Evolutionary conservation across 2,329 filamentous ascomycete species (phyloP).

Genomic region (Chaetoscypha palmicola): DNA sequence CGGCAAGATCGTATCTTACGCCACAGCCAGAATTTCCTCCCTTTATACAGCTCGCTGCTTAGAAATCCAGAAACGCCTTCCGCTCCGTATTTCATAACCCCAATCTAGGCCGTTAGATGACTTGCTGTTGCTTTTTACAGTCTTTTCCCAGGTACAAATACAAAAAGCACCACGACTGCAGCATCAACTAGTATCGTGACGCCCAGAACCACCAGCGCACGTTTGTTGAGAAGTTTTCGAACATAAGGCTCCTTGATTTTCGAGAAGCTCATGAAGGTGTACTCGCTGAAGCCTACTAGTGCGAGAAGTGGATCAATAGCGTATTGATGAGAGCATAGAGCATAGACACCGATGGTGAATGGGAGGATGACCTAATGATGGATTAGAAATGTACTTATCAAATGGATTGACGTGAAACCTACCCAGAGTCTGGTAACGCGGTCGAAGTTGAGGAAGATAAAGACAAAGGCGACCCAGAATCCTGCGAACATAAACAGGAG

Average conservation of each 20-base stretch:
- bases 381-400: too few species aligned
- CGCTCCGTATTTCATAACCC: background rate
- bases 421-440: conserved; percentile 77
- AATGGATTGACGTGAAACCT: too few species aligned
- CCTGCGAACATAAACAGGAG: conserved; percentile 81
- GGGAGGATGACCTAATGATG: conserved; percentile 79
- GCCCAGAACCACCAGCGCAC: conserved; percentile 71
- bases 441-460: conserved; percentile 81
- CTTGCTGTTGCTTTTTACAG: conserved; percentile 44
- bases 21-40: background rate
- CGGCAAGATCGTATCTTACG: background rate
- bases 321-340: conserved; percentile 87
- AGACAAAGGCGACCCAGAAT: conserved; percentile 89
- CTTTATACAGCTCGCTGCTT: background rate
- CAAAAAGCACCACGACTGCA: conserved; percentile 82
- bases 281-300: conserved; percentile 85
- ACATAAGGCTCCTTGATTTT: conserved; percentile 87
- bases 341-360: conserved; percentile 86
- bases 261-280: conserved; percentile 89
- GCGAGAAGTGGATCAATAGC: conserved; percentile 88
- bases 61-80: conserved; percentile 2
- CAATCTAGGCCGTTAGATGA: conserved; percentile 4
- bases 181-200: conserved; percentile 72
- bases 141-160: conserved; percentile 85
- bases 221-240: conserved; percentile 73